phyloP scores from a whole-genome alignment of 208 protist species.

The Acanthamoeba healyi region DNA sequence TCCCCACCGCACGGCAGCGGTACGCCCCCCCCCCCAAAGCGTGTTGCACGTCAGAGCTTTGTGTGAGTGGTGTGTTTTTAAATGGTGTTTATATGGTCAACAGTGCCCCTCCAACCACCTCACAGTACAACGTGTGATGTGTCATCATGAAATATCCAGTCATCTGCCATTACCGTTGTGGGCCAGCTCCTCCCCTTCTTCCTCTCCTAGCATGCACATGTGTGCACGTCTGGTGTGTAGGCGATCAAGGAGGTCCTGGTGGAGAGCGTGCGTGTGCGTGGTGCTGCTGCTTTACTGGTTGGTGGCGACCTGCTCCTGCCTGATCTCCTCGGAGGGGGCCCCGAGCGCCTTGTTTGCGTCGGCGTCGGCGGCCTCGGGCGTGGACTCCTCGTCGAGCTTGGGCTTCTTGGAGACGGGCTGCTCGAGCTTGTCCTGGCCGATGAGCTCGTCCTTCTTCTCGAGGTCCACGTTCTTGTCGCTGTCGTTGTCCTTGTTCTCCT shows the following conservation, averaged over 20 bases:
- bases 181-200: background rate
- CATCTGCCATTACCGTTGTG: background rate
- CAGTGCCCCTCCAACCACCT: too few relatives aligned
- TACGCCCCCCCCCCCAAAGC: too few relatives aligned
- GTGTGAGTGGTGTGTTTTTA: too few relatives aligned
- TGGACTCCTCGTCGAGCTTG: conserved; percentile 38
- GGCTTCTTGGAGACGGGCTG: conserved; percentile 26
- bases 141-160: conserved; percentile 40
- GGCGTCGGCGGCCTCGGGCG: background rate
- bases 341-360: background rate
- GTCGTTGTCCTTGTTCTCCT: conserved; percentile 22
- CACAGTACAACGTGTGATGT: background rate
- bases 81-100: too few relatives aligned
- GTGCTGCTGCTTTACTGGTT: background rate
- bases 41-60: too few relatives aligned
- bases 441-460: conserved; percentile 45
- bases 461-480: background rate
- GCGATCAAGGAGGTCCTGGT: too few relatives aligned
- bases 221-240: too few relatives aligned
- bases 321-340: background rate
- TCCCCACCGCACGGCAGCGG: too few relatives aligned
- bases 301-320: conserved; percentile 2
- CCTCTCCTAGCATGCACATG: too few relatives aligned
- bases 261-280: too few relatives aligned
- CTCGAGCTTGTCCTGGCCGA: conserved; percentile 11